These are phyloP conservation scores for Globisporangium takayamanum DNA, from an alignment of 352 stramenopile genomes.

Conservation along the genomic window DNA sequence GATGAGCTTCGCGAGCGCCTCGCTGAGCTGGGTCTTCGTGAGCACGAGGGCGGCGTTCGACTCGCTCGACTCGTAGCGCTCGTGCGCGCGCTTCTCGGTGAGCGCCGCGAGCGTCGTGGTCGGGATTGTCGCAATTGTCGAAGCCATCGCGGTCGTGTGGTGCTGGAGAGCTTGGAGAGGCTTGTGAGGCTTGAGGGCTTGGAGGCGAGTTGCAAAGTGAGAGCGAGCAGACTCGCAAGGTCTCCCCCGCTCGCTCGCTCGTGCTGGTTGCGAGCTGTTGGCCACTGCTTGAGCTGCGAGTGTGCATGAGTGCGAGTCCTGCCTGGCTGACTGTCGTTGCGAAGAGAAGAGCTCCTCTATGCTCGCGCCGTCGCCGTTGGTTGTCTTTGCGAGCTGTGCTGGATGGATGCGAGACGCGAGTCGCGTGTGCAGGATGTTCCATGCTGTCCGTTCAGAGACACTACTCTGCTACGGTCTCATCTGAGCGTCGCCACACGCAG, in stretches of 20 bases:
- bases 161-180: not conserved
- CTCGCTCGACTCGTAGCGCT: constrained; percentile 11
- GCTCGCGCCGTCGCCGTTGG: too few species aligned
- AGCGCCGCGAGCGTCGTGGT: constrained; percentile 7
- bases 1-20: constrained; percentile 8
- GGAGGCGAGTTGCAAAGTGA: constrained; percentile 5
- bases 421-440: too few species aligned
- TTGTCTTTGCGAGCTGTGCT: too few species aligned
- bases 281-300: too few species aligned
- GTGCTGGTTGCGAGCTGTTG: too few species aligned
- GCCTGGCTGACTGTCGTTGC: too few species aligned
- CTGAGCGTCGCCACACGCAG: not conserved
- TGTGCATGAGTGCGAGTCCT: too few species aligned
- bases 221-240: not conserved
- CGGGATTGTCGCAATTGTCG: not conserved
- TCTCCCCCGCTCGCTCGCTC: too few species aligned
- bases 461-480: not conserved
- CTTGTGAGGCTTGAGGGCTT: not conserved
- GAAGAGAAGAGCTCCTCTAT: too few species aligned
- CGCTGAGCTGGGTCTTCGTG: constrained; percentile 10
- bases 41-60: not conserved
- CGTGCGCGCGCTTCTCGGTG: constrained; percentile 8
- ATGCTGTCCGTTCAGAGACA: too few species aligned
- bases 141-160: not conserved
- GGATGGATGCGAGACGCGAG: too few species aligned